Percentiles rank a stretch among this genome's conserved stretches.
Conservation (phyloP, 257 asterid species). For the Euphrasia confusa region DNA sequence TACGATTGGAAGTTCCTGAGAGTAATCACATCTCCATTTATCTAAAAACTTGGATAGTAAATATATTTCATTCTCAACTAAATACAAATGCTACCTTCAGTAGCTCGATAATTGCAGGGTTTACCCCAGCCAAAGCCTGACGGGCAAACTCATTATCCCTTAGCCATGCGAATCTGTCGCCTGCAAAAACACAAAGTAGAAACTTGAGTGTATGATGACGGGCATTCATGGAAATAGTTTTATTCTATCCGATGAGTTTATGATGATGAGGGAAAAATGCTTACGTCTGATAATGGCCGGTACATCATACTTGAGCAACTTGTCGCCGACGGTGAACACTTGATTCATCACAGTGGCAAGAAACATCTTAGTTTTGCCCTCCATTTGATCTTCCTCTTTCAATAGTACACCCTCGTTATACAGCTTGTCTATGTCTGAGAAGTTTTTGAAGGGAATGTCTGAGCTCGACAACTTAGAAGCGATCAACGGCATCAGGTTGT, state of each 20-base stretch:
- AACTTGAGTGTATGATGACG: background rate
- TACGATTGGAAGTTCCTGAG: slow-evolving; percentile 78
- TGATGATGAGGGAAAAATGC: background rate
- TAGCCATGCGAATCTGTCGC: slow-evolving; percentile 84
- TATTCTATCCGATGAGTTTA: too few relatives aligned
- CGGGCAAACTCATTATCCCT: slow-evolving; percentile 88
- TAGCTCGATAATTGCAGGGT: slow-evolving; percentile 72
- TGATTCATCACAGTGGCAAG: slow-evolving; percentile 32
- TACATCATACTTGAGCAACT: slow-evolving; percentile 66
- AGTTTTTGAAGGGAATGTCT: slow-evolving; percentile 71
- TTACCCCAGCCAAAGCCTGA: slow-evolving; percentile 78
- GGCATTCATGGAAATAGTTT: background rate
- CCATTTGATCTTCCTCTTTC: slow-evolving; percentile 37
- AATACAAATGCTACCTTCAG: slow-evolving; percentile 45
- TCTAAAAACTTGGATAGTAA: slow-evolving; percentile 7
- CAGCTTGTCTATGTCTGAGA: slow-evolving; percentile 71
- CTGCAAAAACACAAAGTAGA: slow-evolving; percentile 30
- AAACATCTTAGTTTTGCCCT: slow-evolving; percentile 22
- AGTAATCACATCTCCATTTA: slow-evolving; percentile 9
- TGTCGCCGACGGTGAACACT: slow-evolving; percentile 55
- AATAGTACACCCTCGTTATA: slow-evolving; percentile 51
- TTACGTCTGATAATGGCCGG: slow-evolving; percentile 74
- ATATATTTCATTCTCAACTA: background rate
- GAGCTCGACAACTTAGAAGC: slow-evolving; percentile 58
- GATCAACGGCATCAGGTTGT: slow-evolving; percentile 76